phyloP scores from a whole-genome alignment of 768 basidiomycete genomes.

The Tylopilus plumbeoviolaceoides region DNA sequence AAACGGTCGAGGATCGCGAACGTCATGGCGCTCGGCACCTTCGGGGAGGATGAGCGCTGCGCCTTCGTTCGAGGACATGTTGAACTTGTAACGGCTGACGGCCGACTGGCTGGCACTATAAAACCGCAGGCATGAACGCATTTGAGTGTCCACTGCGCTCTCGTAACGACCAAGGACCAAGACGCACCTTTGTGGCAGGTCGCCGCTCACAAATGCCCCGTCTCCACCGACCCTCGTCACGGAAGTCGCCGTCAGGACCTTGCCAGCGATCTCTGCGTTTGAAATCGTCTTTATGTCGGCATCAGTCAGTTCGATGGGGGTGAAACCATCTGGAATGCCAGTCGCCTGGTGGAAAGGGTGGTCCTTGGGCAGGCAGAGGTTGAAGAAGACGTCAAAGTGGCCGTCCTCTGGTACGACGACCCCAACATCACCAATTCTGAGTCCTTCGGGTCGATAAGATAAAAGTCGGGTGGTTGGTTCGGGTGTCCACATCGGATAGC shows the following conservation, averaged over 20 bases:
- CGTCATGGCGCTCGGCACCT: slow-evolving; percentile 27
- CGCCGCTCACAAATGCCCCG: not conserved
- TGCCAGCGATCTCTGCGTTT: slow-evolving; percentile 11
- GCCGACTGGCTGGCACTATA: slow-evolving; percentile 5
- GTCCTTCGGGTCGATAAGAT: slow-evolving; percentile 26
- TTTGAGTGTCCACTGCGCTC: not conserved
- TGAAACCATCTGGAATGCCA: slow-evolving; percentile 30
- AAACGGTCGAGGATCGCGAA: too few species aligned
- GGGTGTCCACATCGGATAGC: slow-evolving; percentile 36
- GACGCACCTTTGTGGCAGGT: slow-evolving; percentile 8
- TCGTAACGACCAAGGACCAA: not conserved
- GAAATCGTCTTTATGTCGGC: slow-evolving; percentile 13
- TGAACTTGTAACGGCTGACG: slow-evolving; percentile 9
- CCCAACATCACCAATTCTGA: slow-evolving; percentile 38
- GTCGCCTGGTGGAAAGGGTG: slow-evolving; percentile 15
- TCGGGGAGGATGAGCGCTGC: slow-evolving; percentile 34
- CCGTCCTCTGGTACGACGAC: slow-evolving; percentile 32
- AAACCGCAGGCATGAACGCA: not conserved
- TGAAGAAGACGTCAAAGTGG: slow-evolving; percentile 37
- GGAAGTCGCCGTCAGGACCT: slow-evolving; percentile 6
- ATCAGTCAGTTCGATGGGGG: slow-evolving; percentile 19
- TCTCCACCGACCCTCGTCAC: slow-evolving; percentile 9
- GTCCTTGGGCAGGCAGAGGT: slow-evolving; percentile 34
- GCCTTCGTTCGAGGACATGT: slow-evolving; percentile 24
- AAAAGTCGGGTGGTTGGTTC: slow-evolving; percentile 26